Base-by-base conservation (phyloP, 179 eudicot genomes). In the Drosera spatulata region DNA sequence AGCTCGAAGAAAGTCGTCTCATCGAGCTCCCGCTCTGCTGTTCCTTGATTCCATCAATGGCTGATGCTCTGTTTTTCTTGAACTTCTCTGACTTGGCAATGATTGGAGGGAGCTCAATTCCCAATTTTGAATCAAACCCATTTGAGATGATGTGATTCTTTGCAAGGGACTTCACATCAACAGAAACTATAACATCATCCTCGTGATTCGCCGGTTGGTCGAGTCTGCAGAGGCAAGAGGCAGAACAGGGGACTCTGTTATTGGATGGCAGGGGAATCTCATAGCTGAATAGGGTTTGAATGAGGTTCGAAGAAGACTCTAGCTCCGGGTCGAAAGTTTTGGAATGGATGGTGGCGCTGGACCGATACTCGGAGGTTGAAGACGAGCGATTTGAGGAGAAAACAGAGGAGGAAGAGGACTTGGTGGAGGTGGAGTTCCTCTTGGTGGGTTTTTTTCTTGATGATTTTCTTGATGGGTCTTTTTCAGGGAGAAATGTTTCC, bases 381-480 rank as follows among this genome's bases (percentile, higher is more conserved):
- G 58, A 3, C n/a, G 14, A 2, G 0, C 10, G 41, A 55, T 10
- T 10, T 4, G 58, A 37, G 6, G 41, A 13, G 39, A 37, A 41
- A 2, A 39, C 39, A 2, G 65, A 53, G 4, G 57, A 41, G 1
- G 66, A 61, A 10, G 48, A 6, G 40, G 39, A 49, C 40, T n/a
- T 62, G 50, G 66, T 39, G 41, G 54, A 11, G 6, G 64, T 62
- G 56, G 65, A 43, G 50, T 53, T 61, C 45, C 50, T 44, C 10
- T 44, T 62, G 39, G 58, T 50, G 56, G 64, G 8, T 53, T 50
- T 15, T 5, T 33, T 53, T 15, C 43, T 62, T 9, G 66, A 14
- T 46, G 58, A 62, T 53, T 62, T 62, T 53, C 66, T 43, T 10
- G 66, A 50, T 41, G 66, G 66, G 59, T 63, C 66, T 43, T 43